Evolutionary conservation across 306 rosid genomes (phyloP).

Genomic region (Alnus glutinosa): DNA sequence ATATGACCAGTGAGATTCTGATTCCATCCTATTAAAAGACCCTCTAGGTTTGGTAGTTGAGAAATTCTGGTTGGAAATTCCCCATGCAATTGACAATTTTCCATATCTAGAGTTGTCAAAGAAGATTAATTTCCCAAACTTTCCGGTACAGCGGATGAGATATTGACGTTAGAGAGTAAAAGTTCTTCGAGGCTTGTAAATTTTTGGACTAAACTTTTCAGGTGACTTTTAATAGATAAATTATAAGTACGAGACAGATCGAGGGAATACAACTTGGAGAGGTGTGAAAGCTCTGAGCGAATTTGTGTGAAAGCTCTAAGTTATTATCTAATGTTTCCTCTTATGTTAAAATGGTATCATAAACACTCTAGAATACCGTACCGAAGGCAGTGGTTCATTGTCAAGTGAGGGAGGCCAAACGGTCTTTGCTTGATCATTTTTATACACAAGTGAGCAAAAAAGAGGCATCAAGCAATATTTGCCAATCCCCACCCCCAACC

Average conservation of each 20-base stretch:
- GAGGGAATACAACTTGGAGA: too few relatives aligned
- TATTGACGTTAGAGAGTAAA: not conserved
- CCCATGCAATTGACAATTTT: constrained; percentile 17
- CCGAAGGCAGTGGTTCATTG: constrained; percentile 61
- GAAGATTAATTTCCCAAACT: constrained; percentile 31
- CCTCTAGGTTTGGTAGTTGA: constrained; percentile 26
- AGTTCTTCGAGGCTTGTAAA: not conserved
- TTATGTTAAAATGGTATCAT: constrained; percentile 48
- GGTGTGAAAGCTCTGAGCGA: too few relatives aligned
- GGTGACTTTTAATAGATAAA: too few relatives aligned
- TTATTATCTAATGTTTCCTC: constrained; percentile 38
- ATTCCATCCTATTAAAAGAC: not conserved
- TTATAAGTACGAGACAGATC: too few relatives aligned
- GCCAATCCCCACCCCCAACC: not conserved
- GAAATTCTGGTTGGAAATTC: constrained; percentile 36
- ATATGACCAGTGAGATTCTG: constrained; percentile 29
- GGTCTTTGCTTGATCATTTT: constrained; percentile 47
- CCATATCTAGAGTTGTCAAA: constrained; percentile 3
- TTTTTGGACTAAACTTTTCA: too few relatives aligned
- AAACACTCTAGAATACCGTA: constrained; percentile 43
- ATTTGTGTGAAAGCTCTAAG: too few relatives aligned
- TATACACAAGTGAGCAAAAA: constrained; percentile 45
- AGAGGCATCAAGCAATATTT: constrained; percentile 32
- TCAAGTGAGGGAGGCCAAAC: constrained; percentile 59
- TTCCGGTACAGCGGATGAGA: constrained; percentile 1